Percentiles rank a stretch among this genome's conserved stretches.
Evolutionary conservation across 768 basidiomycete genomes (phyloP).

Genomic region (Suillus decipiens): DNA sequence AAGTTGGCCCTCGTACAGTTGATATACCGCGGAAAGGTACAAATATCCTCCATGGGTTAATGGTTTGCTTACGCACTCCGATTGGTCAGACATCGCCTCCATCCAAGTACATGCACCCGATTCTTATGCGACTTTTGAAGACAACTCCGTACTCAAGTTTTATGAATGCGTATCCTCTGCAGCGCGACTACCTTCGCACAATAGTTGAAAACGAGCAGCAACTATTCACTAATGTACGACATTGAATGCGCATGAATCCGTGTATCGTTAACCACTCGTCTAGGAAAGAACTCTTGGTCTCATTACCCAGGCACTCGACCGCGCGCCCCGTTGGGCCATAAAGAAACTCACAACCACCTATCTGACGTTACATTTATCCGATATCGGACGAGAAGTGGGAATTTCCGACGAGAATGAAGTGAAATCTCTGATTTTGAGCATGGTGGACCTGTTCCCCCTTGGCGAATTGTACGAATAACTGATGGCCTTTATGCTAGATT

Average conservation of each 20-base stretch:
- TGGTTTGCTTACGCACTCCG: conserved; percentile 6
- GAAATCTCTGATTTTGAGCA: conserved; percentile 61
- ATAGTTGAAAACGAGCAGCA: conserved; percentile 57
- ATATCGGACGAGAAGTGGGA: conserved; percentile 58
- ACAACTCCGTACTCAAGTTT: conserved; percentile 64
- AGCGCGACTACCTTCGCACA: conserved; percentile 43
- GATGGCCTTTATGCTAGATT: conserved; percentile 47
- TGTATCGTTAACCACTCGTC: background rate
- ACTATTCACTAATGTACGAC: conserved; percentile 50
- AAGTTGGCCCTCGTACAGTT: conserved; percentile 80
- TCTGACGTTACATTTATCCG: conserved; percentile 69
- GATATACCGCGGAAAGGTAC: conserved; percentile 74
- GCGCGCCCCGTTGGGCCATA: conserved; percentile 76
- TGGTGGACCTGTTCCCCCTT: conserved; percentile 53
- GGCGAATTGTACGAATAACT: background rate
- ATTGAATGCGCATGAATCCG: background rate
- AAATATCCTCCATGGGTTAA: background rate
- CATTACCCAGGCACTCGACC: conserved; percentile 61
- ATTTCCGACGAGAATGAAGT: conserved; percentile 54
- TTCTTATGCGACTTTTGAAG: conserved; percentile 63
- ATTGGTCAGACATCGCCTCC: conserved; percentile 45
- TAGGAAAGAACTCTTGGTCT: conserved; percentile 79
- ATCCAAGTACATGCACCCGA: conserved; percentile 74
- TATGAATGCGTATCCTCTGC: conserved; percentile 65
- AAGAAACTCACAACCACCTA: conserved; percentile 83